Evolutionary conservation across 2,329 filamentous ascomycete species (phyloP), one percentile per base, ranked within the genome.

Genomic region (Diaporthe destruens): DNA sequence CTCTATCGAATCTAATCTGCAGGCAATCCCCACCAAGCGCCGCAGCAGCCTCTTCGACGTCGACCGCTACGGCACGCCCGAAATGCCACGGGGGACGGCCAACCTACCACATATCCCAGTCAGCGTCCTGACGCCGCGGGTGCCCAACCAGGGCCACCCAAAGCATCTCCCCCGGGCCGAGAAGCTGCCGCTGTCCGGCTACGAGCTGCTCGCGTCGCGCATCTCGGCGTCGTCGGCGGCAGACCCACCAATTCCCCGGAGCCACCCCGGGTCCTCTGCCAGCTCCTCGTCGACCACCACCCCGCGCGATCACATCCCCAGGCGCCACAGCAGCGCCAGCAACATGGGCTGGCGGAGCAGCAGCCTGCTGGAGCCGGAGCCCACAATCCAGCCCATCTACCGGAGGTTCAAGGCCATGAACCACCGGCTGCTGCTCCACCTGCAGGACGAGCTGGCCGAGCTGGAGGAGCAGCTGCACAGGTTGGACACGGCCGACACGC

Each of bases 401-500:
- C 90, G 95, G 55, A 92, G 92, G 71, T 98, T 98, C 78, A 92
- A 94, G 79, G 87, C 90, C 14, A 84, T 98, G 23, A 95, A 96
- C 77, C 94, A 97, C 79, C 91, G 95, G 3, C 84, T 97, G 3
- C 84, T 98, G 3, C 85, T 98, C 0, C 91, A 96, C 75, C 86
- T 97, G 20, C 95, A 98, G 81, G 94, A 97, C 78, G 94, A 97
- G 80, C 89, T 98, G 23, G 86, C 87, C 39, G 92, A 96, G 77
- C 85, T 97, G 49, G 95, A 98, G 81, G 91, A 94, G 77, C 90
- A 95, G 72, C 87, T 98, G 0, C 88, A 89, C 23, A 85, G 86
- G 0, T 82, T 96, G 0, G 95, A 98, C 77, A 83, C 82, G 25
- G 82, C 83, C 1, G 88, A 90, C 76, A 88, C 88, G 0, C 84